Base-by-base conservation (phyloP, 345 rosid genomes). In the Moricandia moricandioides region DNA sequence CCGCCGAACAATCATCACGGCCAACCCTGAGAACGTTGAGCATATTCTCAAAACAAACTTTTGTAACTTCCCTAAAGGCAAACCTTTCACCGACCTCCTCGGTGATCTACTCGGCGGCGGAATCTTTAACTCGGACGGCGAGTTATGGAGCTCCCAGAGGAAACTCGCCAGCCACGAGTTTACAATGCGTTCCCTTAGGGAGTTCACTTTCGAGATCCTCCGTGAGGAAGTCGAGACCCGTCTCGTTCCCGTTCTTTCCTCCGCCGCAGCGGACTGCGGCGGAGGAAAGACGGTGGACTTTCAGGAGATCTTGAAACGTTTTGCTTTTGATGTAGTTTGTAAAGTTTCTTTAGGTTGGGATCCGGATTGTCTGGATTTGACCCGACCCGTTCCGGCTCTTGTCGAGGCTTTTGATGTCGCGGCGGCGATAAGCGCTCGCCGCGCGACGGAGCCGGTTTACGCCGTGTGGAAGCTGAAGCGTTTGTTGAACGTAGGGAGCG, bases 81-180 rank as follows among this genome's bases (percentile, higher is more conserved):
- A 81, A 62, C 91, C 92, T 66, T 92, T 92, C 65, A 86, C 91
- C 1, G 88, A 83, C 26, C 83, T 92, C 63, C 88, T 92, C 6
- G 93, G 96, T 0, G 97, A 92, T 65, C 76, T 92, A 40, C 94
- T 92, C 10, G 97, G 97, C 14, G 72, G 83, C 3, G 97, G 97
- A 3, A 92, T 92, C 18, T 92, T 92, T 69, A 92, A 87, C 66
- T 88, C 82, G 0, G 97, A 92, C 24, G 97, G 92, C 10, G 85
- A 88, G n/a, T 56, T 80, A 11, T 92, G 97, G 96, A 64, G 67
- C 67, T 18, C 77, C 1, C 96, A 92, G 58, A 84, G 96, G 5
- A 92, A 92, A 71, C 37, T 90, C 5, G 94, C 91, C 0, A 87
- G 97, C 74, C 96, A 88, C 67, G 92, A 88, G 82, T 90, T 92